phyloP scores from a whole-genome alignment of 345 rosid genomes.

The Salix koriyanagi region DNA sequence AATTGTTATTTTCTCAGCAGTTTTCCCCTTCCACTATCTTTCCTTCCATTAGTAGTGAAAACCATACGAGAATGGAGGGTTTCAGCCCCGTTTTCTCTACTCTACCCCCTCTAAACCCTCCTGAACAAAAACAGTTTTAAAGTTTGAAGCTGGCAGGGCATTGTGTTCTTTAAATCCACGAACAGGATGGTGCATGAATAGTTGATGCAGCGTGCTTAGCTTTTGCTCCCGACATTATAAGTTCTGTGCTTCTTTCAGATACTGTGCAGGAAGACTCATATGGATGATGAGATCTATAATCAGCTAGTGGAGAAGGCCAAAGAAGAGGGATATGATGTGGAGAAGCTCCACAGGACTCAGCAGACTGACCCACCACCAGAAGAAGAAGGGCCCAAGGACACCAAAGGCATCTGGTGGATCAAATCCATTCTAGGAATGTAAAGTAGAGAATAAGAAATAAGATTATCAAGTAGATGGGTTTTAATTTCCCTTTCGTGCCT shows the following conservation, averaged over 20 bases:
- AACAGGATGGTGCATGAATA: background rate
- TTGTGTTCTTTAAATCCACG: background rate
- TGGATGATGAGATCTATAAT: slow-evolving; percentile 61
- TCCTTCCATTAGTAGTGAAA: no score
- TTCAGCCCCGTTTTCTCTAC: no score
- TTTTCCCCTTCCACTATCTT: no score
- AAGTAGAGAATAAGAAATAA: slow-evolving; percentile 21
- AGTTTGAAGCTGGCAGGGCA: background rate
- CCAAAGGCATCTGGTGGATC: slow-evolving; percentile 86
- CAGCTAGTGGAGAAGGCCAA: slow-evolving; percentile 55
- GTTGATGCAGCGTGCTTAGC: no score
- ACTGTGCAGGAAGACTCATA: slow-evolving; percentile 53
- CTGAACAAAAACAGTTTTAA: no score
- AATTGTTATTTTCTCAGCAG: no score
- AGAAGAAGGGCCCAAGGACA: slow-evolving; percentile 47
- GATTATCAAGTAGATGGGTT: no score
- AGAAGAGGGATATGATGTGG: slow-evolving; percentile 61
- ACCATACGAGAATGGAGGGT: no score
- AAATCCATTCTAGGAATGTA: slow-evolving; percentile 67
- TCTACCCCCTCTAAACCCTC: no score
- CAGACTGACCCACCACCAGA: slow-evolving; percentile 65
- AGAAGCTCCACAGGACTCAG: slow-evolving; percentile 73
- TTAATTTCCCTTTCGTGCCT: no score
- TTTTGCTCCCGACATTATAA: no score
- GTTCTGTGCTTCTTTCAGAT: slow-evolving; percentile 34